Base-by-base conservation (phyloP, 129 eudicot genomes). In the carrot (Daucus carota) region DNA sequence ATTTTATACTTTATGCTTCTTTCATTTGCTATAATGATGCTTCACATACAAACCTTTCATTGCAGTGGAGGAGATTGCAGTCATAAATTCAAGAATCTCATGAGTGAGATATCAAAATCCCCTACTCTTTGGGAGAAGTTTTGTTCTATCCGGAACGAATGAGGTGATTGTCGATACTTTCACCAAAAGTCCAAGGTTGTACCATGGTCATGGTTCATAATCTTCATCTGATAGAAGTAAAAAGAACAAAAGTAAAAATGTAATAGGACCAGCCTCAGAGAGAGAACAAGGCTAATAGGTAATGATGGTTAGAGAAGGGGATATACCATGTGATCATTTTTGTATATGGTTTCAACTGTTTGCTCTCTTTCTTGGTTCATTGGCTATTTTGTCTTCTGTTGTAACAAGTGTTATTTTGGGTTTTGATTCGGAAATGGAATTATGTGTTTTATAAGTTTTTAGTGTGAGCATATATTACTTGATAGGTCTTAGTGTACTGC, bases 1-100 rank as follows among this genome's bases (percentile, higher is more conserved):
- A 57, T 57, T 57, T 57, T 57, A 8, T 10, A 28, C 2, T 26
- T 54, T 22, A 8, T n/a, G 63, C 63, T 8, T 54, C 63, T 54
- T 54, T 24, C 26, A 54, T 10, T 54, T n/a, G 57, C 63, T 22
- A 54, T 54, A 54, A 62, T 62, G 38, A 63, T 29, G 22, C 22
- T 14, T 62, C 5, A 1, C 65, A 57, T 57, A 57, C 24, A 54
- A 54, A 22, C 14, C 63, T 54, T n/a, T 33, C 68, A 77, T 83
- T 89, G 83, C 88, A 94, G 99, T 59, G 99, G 96, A 80, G 97
- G 97, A 71, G 97, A 94, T 82, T 94, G 93, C 87, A 91, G 96
- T 75, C 93, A 85, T 52, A 91, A 87, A 85, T 91, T 94, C 65
- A 94, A 94, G 87, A 87, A 89, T 80, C 92, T 94, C n/a, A 91